Evolutionary conservation across 202 grass and related monocot species (phyloP), one percentile per base, ranked within the genome.

Genomic region (Elaeis oleifera): DNA sequence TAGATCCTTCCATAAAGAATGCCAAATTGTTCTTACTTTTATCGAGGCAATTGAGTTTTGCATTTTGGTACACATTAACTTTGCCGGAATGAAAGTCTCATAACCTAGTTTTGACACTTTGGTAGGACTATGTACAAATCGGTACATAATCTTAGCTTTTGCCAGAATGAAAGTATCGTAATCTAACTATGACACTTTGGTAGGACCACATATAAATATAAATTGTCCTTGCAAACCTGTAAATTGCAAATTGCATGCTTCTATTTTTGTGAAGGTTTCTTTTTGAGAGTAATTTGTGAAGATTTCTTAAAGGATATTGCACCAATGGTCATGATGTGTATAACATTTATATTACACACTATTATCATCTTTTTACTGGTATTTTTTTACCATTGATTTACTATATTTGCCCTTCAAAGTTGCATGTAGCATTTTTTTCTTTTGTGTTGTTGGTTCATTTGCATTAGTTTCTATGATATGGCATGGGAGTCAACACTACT

Each of bases 1-100:
- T 79, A 92, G 88, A 81, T 99, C 53, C 71, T 84, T 71, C 85
- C 94, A 36, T 82, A 99, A 80, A 84, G 88, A 76, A 99, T 92
- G 94, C 82, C 89, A n/a, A 85, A 99, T 74, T 99, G 85, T 79
- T 99, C 88, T 69, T 99, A 99, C 58, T 92, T 99, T 79, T 58
- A 89, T 51, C 73, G 50, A 89, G 94, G 88, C 85, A 63, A 64
- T 60, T 56, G 48, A 73, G 68, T 81, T 87, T 57, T 74, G 15
- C 70, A 9, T 3, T 65, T 54, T 24, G 19, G 4, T 53, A 7
- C 51, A 48, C 59, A 20, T 53, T 68, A 60, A n/a, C 18, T 31
- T 60, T 58, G 51, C 73, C 21, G 44, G 1, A 71, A 64, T 31
- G 18, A 18, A 3, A 39, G 5, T 55, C 22, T 39, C 5, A 48